Conservation (phyloP, 108 stramenopile species). For the Seminavis robusta region DNA sequence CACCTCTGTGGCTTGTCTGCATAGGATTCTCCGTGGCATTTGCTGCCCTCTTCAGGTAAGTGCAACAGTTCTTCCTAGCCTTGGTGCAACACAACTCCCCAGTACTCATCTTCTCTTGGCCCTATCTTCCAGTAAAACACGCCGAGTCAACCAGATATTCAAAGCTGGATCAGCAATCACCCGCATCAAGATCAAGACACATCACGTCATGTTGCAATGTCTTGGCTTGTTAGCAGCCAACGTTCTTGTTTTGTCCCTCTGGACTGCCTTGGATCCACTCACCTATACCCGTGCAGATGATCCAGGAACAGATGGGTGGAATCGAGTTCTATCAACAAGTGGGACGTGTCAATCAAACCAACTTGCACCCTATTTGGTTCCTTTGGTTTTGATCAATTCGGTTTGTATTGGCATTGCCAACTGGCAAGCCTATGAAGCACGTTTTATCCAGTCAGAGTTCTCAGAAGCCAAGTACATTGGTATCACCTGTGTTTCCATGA, state of each 20-base stretch:
- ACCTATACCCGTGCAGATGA: constrained; percentile 7
- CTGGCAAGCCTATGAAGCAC: constrained; percentile 31
- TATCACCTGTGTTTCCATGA: constrained; percentile 19
- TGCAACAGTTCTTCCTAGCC: too few species aligned
- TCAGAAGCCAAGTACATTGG: constrained; percentile 27
- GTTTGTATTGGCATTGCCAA: constrained; percentile 26
- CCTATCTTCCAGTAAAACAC: too few species aligned
- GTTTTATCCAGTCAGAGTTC: constrained; percentile 31
- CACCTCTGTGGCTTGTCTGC: constrained; percentile 34
- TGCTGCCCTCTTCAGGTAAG: constrained; percentile 44
- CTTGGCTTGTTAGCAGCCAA: constrained; percentile 18
- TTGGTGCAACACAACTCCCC: too few species aligned
- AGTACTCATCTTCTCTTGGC: too few species aligned
- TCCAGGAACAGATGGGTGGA: constrained; percentile 16
- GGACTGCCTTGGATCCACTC: constrained; percentile 32
- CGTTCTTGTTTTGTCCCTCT: constrained; percentile 13
- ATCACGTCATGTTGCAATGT: constrained; percentile 32
- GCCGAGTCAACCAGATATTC: constrained; percentile 31
- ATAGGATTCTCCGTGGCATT: constrained; percentile 52
- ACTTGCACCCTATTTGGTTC: neutral
- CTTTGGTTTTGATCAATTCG: constrained; percentile 19
- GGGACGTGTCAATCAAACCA: constrained; percentile 11
- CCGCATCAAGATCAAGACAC: constrained; percentile 18
- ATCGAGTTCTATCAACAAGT: constrained; percentile 10
- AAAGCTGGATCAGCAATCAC: constrained; percentile 1